A percentile compares a stretch with the other conserved stretches of the same genome.
These are phyloP conservation scores for Acmispon strigosus DNA, from an alignment of 306 rosid species.

Conservation along the genomic window DNA sequence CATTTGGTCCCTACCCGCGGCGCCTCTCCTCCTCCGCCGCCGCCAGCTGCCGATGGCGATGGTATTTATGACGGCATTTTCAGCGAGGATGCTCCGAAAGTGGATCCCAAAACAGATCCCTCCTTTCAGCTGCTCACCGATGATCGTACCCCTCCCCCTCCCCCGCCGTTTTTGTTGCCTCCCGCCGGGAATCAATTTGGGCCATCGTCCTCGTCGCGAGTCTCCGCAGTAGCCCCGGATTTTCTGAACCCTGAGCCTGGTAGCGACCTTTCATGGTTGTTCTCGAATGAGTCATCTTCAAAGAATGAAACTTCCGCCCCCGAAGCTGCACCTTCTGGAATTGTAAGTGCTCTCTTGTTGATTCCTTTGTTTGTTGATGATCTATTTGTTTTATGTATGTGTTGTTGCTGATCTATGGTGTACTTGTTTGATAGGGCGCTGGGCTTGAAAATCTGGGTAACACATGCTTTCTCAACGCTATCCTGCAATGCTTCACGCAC, in stretches of 20 bases:
- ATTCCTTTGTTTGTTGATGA: background rate
- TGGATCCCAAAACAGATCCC: background rate
- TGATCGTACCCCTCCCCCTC: background rate
- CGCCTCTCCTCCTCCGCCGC: background rate
- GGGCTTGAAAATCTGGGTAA: slow-evolving; percentile 80
- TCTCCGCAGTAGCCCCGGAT: slow-evolving; percentile 13
- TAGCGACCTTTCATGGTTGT: background rate
- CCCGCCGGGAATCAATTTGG: background rate
- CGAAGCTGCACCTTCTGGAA: slow-evolving; percentile 21
- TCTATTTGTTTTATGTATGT: background rate
- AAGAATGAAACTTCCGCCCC: background rate
- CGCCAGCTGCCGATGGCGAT: background rate
- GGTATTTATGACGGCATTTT: background rate
- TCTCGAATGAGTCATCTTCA: background rate
- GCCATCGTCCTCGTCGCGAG: background rate
- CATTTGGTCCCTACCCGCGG: background rate
- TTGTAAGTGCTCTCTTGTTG: slow-evolving; percentile 28
- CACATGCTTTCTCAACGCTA: slow-evolving; percentile 78
- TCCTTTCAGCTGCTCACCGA: background rate
- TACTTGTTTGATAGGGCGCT: slow-evolving; percentile 53
- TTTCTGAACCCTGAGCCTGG: background rate
- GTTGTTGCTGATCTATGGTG: background rate
- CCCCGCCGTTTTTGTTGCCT: background rate
- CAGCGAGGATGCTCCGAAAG: background rate
- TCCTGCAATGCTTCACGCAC: slow-evolving; percentile 88